phyloP scores from a whole-genome alignment of 2,329 filamentous ascomycete species.

The Sarocladium oryzae region DNA sequence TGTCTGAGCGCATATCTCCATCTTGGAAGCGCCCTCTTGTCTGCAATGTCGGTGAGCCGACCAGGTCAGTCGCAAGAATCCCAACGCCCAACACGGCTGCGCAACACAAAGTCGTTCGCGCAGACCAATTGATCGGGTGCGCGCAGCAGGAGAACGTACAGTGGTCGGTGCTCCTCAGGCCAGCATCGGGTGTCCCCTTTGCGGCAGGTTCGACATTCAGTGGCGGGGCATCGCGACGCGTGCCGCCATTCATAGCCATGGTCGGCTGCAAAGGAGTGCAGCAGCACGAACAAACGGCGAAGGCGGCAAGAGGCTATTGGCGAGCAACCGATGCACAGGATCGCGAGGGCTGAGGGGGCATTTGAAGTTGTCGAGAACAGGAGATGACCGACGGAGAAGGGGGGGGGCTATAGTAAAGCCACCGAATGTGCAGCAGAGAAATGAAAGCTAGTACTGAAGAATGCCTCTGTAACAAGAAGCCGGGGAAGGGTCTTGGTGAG shows the following conservation, averaged over 20 bases:
- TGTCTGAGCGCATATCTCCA: constrained; percentile 89
- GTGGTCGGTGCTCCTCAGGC: constrained; percentile 72
- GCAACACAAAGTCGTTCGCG: neutral
- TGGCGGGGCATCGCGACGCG: constrained; percentile 27
- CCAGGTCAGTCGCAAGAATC: neutral
- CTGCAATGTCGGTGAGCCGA: constrained; percentile 35
- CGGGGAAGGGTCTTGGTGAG: neutral
- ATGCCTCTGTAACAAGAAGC: neutral
- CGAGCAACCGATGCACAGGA: neutral
- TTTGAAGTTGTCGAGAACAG: neutral
- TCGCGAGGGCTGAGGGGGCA: neutral
- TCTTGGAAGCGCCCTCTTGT: constrained; percentile 72
- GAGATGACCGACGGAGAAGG: neutral
- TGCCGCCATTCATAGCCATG: constrained; percentile 23
- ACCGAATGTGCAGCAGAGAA: neutral
- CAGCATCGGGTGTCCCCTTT: constrained; percentile 53
- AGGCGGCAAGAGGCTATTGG: neutral
- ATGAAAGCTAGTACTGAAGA: neutral
- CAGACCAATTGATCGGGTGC: neutral
- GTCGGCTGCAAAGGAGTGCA: constrained; percentile 13
- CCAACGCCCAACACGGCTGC: neutral
- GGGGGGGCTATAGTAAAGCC: neutral
- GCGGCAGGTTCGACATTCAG: constrained; percentile 14
- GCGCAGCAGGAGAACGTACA: constrained; percentile 40
- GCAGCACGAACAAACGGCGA: constrained; percentile 2